Evolutionary conservation across 495 filamentous ascomycete genomes (phyloP).

Genomic region (Podospora pseudopauciseta): DNA sequence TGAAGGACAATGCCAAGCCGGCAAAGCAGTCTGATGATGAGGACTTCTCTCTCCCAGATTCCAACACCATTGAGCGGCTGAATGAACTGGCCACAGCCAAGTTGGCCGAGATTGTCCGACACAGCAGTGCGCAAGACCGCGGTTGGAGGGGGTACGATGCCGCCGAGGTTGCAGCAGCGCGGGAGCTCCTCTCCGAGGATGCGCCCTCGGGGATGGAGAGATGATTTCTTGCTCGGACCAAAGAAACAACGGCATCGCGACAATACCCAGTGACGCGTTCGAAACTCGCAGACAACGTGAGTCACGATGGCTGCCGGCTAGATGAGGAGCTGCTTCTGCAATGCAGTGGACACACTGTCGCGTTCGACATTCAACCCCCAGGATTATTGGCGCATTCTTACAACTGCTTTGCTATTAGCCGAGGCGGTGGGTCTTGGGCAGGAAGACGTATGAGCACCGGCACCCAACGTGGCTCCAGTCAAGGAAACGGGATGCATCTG

Average conservation of each 20-base stretch:
- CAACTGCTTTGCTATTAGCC: slow-evolving; percentile 22
- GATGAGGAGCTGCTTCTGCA: slow-evolving; percentile 2
- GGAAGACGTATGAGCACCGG: slow-evolving; percentile 20
- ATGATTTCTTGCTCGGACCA: slow-evolving; percentile 24
- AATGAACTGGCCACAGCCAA: slow-evolving; percentile 69
- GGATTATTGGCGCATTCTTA: slow-evolving; percentile 26
- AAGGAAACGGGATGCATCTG: slow-evolving; percentile 17
- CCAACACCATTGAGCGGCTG: slow-evolving; percentile 59
- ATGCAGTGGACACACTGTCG: background rate
- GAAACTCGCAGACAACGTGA: slow-evolving; percentile 27
- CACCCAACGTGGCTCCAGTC: slow-evolving; percentile 37
- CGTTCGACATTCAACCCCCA: background rate
- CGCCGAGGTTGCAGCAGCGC: slow-evolving; percentile 73
- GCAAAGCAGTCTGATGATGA: slow-evolving; percentile 36
- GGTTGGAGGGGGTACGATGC: slow-evolving; percentile 70
- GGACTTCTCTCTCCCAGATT: slow-evolving; percentile 43
- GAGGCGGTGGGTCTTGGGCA: slow-evolving; percentile 36
- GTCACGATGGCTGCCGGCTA: slow-evolving; percentile 22
- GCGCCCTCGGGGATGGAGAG: slow-evolving; percentile 31
- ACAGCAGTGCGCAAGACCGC: slow-evolving; percentile 53
- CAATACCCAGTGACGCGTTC: slow-evolving; percentile 28
- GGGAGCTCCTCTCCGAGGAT: slow-evolving; percentile 59
- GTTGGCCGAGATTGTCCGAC: slow-evolving; percentile 70
- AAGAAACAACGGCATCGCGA: slow-evolving; percentile 14
- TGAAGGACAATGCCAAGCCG: slow-evolving; percentile 33